A percentile compares a stretch with the other conserved stretches of the same genome.
phyloP scores from a whole-genome alignment of 2,329 filamentous ascomycete species.

The Chaetomium sp. region DNA sequence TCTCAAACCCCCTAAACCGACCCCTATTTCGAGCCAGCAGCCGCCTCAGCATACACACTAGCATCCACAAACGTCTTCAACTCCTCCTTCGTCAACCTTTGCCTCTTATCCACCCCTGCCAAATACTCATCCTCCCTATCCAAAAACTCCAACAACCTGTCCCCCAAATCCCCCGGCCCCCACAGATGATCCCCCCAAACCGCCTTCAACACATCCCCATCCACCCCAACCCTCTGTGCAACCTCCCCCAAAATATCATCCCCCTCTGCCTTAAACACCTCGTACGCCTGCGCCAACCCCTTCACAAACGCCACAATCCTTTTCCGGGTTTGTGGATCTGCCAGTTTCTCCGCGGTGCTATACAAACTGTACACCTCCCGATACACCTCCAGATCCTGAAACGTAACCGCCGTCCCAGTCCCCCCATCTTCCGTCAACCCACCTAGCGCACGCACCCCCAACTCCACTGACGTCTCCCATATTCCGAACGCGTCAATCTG shows the following conservation, averaged over 20 bases:
- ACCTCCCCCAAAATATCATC: slow-evolving; percentile 21
- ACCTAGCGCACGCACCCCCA: slow-evolving; percentile 26
- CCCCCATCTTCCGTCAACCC: not conserved
- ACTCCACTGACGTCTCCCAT: slow-evolving; percentile 31
- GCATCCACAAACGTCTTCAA: slow-evolving; percentile 13
- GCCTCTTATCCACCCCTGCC: slow-evolving; percentile 7
- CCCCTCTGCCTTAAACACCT: slow-evolving; percentile 25
- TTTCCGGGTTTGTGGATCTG: slow-evolving; percentile 23
- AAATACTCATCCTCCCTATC: slow-evolving; percentile 12
- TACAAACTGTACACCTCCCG: slow-evolving; percentile 31
- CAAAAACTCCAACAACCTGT: slow-evolving; percentile 9
- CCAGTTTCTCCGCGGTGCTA: slow-evolving; percentile 29
- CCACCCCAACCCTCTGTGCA: slow-evolving; percentile 1
- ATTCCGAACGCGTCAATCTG: slow-evolving; percentile 29
- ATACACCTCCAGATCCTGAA: slow-evolving; percentile 28
- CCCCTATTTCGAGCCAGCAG: not conserved
- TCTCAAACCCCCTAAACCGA: not conserved
- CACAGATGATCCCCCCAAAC: slow-evolving; percentile 14
- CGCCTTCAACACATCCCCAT: slow-evolving; percentile 9
- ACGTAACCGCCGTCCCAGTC: slow-evolving; percentile 23
- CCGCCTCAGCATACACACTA: slow-evolving; percentile 14
- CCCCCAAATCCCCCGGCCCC: slow-evolving; percentile 9
- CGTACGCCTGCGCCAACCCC: slow-evolving; percentile 27
- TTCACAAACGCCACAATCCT: slow-evolving; percentile 29
- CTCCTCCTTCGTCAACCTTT: slow-evolving; percentile 9